Conservation (phyloP, 2,329 filamentous ascomycete species). For the Bipolaris victoriae region DNA sequence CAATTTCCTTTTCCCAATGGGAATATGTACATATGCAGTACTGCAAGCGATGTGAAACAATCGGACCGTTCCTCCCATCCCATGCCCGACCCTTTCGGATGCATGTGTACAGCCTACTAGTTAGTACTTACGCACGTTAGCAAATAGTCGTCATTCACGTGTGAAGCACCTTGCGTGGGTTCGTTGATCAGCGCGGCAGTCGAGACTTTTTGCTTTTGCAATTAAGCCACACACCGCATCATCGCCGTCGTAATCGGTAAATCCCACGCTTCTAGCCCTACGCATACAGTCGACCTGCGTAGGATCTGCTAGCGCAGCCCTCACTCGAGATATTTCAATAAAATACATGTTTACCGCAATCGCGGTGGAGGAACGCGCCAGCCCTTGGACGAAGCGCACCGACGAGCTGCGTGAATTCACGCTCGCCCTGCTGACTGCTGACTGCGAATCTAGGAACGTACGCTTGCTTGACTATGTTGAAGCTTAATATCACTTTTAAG, state of each 20-base stretch:
- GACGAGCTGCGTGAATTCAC: constrained; percentile 6
- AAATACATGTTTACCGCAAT: constrained; percentile 11
- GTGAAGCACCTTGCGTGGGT: neutral
- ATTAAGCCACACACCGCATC: constrained; percentile 12
- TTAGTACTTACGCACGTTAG: neutral
- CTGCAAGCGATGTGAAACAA: neutral
- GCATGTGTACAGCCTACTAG: neutral
- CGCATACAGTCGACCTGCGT: constrained; percentile 4
- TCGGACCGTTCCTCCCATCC: neutral
- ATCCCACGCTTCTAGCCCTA: constrained; percentile 18
- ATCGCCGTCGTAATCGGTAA: neutral
- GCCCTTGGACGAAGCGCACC: constrained; percentile 14
- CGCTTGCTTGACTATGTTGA: neutral
- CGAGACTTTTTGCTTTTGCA: neutral
- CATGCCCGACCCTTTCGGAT: neutral
- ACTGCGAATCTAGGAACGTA: neutral
- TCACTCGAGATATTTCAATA: constrained; percentile 14
- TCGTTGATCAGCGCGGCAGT: neutral
- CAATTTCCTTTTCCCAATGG: neutral
- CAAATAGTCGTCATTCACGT: neutral
- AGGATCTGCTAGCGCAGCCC: constrained; percentile 16
- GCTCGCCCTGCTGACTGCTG: constrained; percentile 9
- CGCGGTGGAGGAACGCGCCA: constrained; percentile 23
- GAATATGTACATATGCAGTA: neutral
- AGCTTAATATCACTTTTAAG: neutral